phyloP scores from a whole-genome alignment of 2,329 filamentous ascomycete genomes.

The Lachnellula suecica region DNA sequence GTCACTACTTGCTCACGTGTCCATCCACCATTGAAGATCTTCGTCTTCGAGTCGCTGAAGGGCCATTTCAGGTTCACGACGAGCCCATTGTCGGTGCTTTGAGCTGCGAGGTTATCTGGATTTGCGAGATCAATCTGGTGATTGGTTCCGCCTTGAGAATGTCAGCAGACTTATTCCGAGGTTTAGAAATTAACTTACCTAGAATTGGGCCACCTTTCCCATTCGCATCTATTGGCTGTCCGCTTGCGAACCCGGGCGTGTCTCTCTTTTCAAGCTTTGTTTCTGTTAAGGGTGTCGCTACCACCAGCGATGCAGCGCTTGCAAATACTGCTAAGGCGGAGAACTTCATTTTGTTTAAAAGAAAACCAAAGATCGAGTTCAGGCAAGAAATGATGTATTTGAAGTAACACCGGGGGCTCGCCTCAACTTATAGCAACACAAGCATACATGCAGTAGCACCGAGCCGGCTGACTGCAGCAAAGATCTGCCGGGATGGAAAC shows the following conservation, averaged over 20 bases:
- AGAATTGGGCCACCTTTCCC: constrained; percentile 58
- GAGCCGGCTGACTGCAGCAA: neutral
- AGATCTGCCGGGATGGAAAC: neutral
- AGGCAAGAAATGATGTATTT: neutral
- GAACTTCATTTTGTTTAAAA: neutral
- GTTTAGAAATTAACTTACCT: constrained; percentile 40
- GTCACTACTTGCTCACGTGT: constrained; percentile 64
- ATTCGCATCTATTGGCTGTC: constrained; percentile 54
- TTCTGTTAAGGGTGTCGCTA: neutral
- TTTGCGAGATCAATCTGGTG: constrained; percentile 59
- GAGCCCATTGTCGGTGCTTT: constrained; percentile 60
- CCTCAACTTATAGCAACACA: neutral
- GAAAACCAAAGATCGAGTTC: neutral
- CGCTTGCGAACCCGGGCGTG: constrained; percentile 42
- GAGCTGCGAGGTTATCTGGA: constrained; percentile 60
- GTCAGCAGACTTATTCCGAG: too few species aligned
- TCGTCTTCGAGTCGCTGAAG: constrained; percentile 66
- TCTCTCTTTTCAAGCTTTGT: neutral
- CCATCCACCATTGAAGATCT: constrained; percentile 63
- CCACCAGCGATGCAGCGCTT: neutral
- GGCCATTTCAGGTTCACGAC: constrained; percentile 70
- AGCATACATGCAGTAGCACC: neutral
- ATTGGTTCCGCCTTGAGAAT: constrained; percentile 70
- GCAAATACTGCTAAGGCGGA: neutral
- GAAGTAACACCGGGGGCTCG: neutral